Percentiles rank a stretch among this genome's conserved stretches.
These are phyloP conservation scores for Vicia faba DNA, from an alignment of 306 rosid species.

Conservation along the genomic window DNA sequence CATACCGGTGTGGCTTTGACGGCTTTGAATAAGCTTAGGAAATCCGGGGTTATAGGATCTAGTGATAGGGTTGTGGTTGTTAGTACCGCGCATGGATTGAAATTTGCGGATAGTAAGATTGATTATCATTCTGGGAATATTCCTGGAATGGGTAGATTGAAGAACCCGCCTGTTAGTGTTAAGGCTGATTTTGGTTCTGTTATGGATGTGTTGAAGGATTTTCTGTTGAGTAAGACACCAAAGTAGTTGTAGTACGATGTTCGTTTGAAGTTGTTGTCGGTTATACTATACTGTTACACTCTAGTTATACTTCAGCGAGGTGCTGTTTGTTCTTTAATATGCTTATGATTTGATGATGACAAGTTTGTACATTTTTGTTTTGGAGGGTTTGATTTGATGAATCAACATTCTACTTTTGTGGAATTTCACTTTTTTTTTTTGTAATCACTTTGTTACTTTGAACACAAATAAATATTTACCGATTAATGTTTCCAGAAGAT, in stretches of 20 bases:
- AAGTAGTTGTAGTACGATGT: background rate
- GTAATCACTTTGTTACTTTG: background rate
- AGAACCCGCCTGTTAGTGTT: conserved; percentile 37
- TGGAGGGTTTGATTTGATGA: background rate
- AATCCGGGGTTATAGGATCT: conserved; percentile 56
- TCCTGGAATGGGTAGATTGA: conserved; percentile 37
- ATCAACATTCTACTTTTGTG: background rate
- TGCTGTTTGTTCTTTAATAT: too few species aligned
- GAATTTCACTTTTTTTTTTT: background rate
- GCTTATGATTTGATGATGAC: too few species aligned
- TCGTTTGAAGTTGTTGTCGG: background rate
- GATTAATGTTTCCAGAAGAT: too few species aligned
- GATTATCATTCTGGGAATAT: conserved; percentile 41
- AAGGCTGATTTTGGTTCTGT: conserved; percentile 46
- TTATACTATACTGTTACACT: too few species aligned
- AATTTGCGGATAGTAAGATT: conserved; percentile 57
- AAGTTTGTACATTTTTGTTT: conserved; percentile 9
- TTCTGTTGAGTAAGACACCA: conserved; percentile 27
- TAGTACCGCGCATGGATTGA: conserved; percentile 86
- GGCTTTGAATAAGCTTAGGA: conserved; percentile 71
- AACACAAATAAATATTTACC: too few species aligned
- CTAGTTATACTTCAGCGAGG: too few species aligned
- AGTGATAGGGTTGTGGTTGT: conserved; percentile 78
- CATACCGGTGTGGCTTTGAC: conserved; percentile 83
- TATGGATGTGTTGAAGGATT: conserved; percentile 46